Evolutionary conservation across 805 yeast species (phyloP).

Genomic region (Suhomyces vadensis): DNA sequence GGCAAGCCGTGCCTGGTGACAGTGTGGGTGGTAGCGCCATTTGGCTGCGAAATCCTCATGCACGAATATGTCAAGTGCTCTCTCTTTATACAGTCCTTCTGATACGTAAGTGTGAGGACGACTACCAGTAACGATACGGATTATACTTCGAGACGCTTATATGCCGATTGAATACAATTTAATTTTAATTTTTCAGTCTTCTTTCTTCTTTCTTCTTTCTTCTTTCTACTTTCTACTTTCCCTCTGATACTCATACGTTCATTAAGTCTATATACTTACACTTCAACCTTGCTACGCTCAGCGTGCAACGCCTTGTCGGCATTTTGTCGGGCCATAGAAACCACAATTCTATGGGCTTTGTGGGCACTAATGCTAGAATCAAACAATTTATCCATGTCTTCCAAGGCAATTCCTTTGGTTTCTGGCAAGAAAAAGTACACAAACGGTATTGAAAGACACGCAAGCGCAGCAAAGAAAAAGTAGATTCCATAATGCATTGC

Average conservation of each 20-base stretch:
- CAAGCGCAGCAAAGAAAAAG: conserved; percentile 38
- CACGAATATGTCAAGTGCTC: too few species aligned
- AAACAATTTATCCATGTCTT: conserved; percentile 31
- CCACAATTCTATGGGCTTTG: conserved; percentile 22
- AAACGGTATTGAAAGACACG: conserved; percentile 35
- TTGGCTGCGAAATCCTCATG: too few species aligned
- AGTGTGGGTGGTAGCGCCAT: too few species aligned
- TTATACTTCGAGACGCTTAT: too few species aligned
- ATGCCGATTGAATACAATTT: too few species aligned
- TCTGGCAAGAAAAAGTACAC: conserved; percentile 41
- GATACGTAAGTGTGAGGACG: too few species aligned
- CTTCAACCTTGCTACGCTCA: conserved; percentile 1
- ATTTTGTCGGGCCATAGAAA: conserved; percentile 17
- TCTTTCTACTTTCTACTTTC: not conserved
- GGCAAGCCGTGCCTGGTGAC: too few species aligned
- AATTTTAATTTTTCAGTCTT: too few species aligned
- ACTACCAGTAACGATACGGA: too few species aligned
- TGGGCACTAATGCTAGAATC: conserved; percentile 23
- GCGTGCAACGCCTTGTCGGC: conserved; percentile 17
- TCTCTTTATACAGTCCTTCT: too few species aligned
- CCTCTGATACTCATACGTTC: not conserved
- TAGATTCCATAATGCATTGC: conserved; percentile 38
- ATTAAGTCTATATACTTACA: too few species aligned
- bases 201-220: not conserved
- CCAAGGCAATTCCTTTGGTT: conserved; percentile 38